Evolutionary conservation across 1,139 yeast genomes (phyloP).

Genomic region (Hemisphaericaspora lyxosophila): DNA sequence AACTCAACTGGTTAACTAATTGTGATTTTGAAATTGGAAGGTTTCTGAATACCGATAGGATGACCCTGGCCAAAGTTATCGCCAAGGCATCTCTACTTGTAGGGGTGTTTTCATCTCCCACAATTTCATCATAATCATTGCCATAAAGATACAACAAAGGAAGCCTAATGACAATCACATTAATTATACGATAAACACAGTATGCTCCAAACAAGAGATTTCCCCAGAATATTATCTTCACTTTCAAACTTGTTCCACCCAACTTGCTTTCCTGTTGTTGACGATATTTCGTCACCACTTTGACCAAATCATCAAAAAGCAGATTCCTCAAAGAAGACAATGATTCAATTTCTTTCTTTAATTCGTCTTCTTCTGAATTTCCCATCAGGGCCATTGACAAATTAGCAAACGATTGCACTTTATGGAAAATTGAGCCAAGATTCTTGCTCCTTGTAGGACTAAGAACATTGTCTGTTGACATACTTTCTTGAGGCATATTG

Average conservation of each 20-base stretch:
- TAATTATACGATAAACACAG: conserved; percentile 62
- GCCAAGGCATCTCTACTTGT: conserved; percentile 58
- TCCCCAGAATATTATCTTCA: conserved; percentile 13
- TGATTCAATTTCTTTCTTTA: conserved; percentile 37
- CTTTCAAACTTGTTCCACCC: conserved; percentile 5
- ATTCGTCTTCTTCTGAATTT: conserved; percentile 31
- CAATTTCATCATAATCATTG: conserved; percentile 9
- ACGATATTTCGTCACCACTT: conserved; percentile 18
- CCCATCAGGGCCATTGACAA: conserved; percentile 21
- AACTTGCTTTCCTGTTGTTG: conserved; percentile 13
- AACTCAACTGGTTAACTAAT: conserved; percentile 62
- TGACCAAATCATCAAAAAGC: conserved; percentile 32
- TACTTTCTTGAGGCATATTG: conserved; percentile 18
- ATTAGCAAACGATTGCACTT: conserved; percentile 46
- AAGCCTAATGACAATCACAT: conserved; percentile 42
- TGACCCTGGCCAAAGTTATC: conserved; percentile 59
- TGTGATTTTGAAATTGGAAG: conserved; percentile 46
- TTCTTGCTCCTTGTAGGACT: conserved; percentile 9
- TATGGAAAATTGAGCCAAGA: conserved; percentile 25
- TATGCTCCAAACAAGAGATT: conserved; percentile 51
- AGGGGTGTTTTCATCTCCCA: conserved; percentile 11
- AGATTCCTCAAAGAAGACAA: conserved; percentile 26
- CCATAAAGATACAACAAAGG: conserved; percentile 25
- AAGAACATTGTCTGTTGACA: conserved; percentile 15
- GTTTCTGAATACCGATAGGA: conserved; percentile 26